Evolutionary conservation across 192 early-diverging fungal genomes (phyloP).

Genomic region (Haplosporangium gracile): DNA sequence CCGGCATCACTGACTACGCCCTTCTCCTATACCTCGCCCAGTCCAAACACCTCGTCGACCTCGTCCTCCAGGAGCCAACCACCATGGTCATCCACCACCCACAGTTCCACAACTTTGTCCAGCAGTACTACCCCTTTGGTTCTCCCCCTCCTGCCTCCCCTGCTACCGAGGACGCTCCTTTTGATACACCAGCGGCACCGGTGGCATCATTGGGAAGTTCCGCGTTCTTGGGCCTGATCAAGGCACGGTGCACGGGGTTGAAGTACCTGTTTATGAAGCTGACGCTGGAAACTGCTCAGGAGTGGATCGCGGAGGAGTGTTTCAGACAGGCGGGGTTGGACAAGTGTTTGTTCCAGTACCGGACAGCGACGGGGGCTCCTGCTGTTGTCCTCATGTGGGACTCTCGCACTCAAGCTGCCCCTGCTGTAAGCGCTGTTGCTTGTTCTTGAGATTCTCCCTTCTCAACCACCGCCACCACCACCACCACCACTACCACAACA

Average conservation of each 20-base stretch:
- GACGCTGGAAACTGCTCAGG: constrained; percentile 47
- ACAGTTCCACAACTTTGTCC: constrained; percentile 39
- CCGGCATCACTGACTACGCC: constrained; percentile 50
- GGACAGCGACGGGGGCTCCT: constrained; percentile 38
- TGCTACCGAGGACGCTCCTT: neutral
- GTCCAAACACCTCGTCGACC: constrained; percentile 23
- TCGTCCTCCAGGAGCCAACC: constrained; percentile 49
- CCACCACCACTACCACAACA: neutral
- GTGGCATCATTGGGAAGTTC: constrained; percentile 23
- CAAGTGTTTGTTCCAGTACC: constrained; percentile 47
- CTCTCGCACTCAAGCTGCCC: constrained; percentile 19
- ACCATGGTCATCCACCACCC: constrained; percentile 36
- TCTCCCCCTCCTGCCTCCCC: neutral
- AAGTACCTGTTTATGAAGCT: constrained; percentile 56
- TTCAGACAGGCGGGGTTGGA: constrained; percentile 36
- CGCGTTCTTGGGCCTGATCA: constrained; percentile 30
- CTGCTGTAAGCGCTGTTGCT: neutral
- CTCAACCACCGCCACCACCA: neutral
- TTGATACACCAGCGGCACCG: neutral
- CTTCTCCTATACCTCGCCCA: constrained; percentile 27
- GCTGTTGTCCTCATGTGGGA: constrained; percentile 55
- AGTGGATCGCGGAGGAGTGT: constrained; percentile 49
- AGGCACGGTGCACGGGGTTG: constrained; percentile 21
- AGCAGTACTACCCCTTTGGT: constrained; percentile 7
- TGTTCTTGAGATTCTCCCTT: neutral